Conservation (phyloP, 2,329 filamentous ascomycete genomes). For the Xylaria sp. region DNA sequence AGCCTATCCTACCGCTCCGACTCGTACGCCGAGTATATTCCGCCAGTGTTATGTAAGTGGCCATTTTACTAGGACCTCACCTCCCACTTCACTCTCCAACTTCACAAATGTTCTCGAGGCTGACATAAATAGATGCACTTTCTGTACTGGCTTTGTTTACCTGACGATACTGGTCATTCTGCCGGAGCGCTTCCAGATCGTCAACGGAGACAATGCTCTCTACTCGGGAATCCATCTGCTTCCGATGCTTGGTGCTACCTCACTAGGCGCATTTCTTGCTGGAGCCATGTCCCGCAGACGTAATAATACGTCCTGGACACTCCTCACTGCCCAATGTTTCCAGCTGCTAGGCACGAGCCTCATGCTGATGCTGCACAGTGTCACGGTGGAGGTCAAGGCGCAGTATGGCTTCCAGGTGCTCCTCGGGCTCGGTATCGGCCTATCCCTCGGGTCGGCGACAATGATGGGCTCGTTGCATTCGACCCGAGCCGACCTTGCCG, state of each 20-base stretch:
- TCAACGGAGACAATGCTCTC: slow-evolving; percentile 64
- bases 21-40: slow-evolving; percentile 62
- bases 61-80: not conserved
- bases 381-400: slow-evolving; percentile 51
- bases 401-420: slow-evolving; percentile 67
- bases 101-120: slow-evolving; percentile 2
- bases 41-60: slow-evolving; percentile 61
- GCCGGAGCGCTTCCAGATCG: slow-evolving; percentile 70
- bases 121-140: slow-evolving; percentile 58
- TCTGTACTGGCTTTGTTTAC: slow-evolving; percentile 68
- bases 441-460: slow-evolving; percentile 67
- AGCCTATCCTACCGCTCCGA: slow-evolving; percentile 66
- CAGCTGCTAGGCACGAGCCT: slow-evolving; percentile 65
- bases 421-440: slow-evolving; percentile 68
- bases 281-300: slow-evolving; percentile 64
- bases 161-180: slow-evolving; percentile 68
- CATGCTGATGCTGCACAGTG: slow-evolving; percentile 57
- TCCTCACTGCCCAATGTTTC: slow-evolving; percentile 61
- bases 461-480: slow-evolving; percentile 68
- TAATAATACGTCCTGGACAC: slow-evolving; percentile 65
- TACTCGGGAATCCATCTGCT: slow-evolving; percentile 68
- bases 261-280: slow-evolving; percentile 66
- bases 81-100: not conserved
- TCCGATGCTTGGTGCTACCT: slow-evolving; percentile 67
- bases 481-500: slow-evolving; percentile 61